Evolutionary conservation across 805 yeast genomes (phyloP).

Genomic region (Maudiozyma barnettii): DNA sequence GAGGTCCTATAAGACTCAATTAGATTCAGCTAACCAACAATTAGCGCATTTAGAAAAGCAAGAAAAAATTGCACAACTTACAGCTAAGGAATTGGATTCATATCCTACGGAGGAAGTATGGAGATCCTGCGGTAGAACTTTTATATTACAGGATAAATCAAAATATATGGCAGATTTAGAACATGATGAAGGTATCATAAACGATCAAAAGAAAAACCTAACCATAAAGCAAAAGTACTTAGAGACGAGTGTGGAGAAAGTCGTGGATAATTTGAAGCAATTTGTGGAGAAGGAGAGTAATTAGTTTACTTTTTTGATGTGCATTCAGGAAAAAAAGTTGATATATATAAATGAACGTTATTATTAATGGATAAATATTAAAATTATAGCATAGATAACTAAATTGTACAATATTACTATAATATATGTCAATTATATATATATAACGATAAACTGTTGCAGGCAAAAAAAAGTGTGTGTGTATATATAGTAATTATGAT

Average conservation of each 20-base stretch:
- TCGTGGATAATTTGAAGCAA: slow-evolving; percentile 52
- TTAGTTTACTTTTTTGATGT: not conserved
- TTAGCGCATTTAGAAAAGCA: slow-evolving; percentile 24
- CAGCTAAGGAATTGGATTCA: slow-evolving; percentile 46
- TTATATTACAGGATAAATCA: slow-evolving; percentile 33
- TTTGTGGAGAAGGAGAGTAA: slow-evolving; percentile 14
- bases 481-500: not conserved
- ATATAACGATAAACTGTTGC: too few species aligned
- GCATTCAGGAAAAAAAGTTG: not conserved
- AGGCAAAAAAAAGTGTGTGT: too few species aligned
- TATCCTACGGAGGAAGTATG: slow-evolving; percentile 50
- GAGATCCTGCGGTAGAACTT: slow-evolving; percentile 80
- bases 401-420: too few species aligned
- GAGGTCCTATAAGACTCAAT: slow-evolving; percentile 23
- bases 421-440: too few species aligned
- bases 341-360: not conserved
- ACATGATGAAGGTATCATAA: slow-evolving; percentile 42
- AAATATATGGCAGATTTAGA: slow-evolving; percentile 42
- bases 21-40: slow-evolving; percentile 25
- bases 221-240: slow-evolving; percentile 62
- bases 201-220: slow-evolving; percentile 52
- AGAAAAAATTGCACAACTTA: slow-evolving; percentile 42
- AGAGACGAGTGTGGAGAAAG: slow-evolving; percentile 67
- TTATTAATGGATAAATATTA: not conserved
- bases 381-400: too few species aligned